A percentile compares a stretch with the other conserved stretches of the same genome.
Conservation (phyloP, 2,329 filamentous ascomycete genomes). For the Dactylellina parvicollis region DNA sequence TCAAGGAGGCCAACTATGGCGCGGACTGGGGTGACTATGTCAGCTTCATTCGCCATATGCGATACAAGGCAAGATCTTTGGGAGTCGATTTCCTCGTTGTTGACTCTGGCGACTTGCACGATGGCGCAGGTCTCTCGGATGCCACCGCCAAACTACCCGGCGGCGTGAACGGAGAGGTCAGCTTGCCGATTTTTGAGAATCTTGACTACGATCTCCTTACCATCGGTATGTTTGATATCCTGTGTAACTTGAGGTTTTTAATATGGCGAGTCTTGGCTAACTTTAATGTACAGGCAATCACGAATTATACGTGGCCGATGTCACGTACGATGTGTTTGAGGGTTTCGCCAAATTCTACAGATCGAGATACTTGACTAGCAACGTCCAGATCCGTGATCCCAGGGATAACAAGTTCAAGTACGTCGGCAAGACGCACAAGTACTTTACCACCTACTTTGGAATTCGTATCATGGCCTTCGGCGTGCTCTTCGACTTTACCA, state of each 20-base stretch:
- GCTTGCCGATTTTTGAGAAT: slow-evolving; percentile 64
- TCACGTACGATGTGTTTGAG: slow-evolving; percentile 71
- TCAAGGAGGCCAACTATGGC: slow-evolving; percentile 92
- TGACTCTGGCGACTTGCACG: slow-evolving; percentile 79
- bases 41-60: slow-evolving; percentile 87
- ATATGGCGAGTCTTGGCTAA: slow-evolving; percentile 2
- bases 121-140: slow-evolving; percentile 72
- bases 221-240: slow-evolving; percentile 60
- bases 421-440: slow-evolving; percentile 84
- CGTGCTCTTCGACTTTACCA: slow-evolving; percentile 92
- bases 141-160: slow-evolving; percentile 62
- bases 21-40: slow-evolving; percentile 99
- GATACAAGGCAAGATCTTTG: slow-evolving; percentile 77
- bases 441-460: slow-evolving; percentile 88
- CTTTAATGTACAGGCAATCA: slow-evolving; percentile 65
- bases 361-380: slow-evolving; percentile 80
- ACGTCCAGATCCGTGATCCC: slow-evolving; percentile 85
- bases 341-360: slow-evolving; percentile 68
- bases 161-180: slow-evolving; percentile 59
- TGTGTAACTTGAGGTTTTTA: background rate
- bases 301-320: slow-evolving; percentile 71
- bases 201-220: slow-evolving; percentile 68
- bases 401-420: slow-evolving; percentile 76
- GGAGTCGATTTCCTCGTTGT: slow-evolving; percentile 89
- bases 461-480: slow-evolving; percentile 88